Evolutionary conservation across 1,139 yeast species (phyloP).

Genomic region (Geotrichum candidum): DNA sequence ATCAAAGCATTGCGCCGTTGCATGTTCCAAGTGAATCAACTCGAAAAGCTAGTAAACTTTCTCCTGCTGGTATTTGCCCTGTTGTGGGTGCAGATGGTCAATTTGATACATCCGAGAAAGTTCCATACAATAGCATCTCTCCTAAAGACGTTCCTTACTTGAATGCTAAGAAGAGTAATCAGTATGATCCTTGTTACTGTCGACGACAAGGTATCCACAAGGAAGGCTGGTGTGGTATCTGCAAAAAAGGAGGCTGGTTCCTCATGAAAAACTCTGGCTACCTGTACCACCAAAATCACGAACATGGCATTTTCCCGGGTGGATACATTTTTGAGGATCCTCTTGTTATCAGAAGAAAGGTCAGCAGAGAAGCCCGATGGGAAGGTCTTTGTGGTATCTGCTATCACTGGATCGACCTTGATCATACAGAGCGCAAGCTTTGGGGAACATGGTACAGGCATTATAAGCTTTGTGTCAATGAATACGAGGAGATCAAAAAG

Average conservation of each 20-base stretch:
- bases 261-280: slow-evolving; percentile 30
- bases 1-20: slow-evolving; percentile 16
- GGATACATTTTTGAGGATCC: slow-evolving; percentile 30
- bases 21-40: slow-evolving; percentile 23
- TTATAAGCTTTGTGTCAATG: slow-evolving; percentile 29
- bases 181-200: slow-evolving; percentile 27
- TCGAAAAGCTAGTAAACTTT: slow-evolving; percentile 16
- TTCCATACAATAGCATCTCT: neutral
- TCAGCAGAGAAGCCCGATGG: slow-evolving; percentile 28
- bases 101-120: neutral
- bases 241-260: slow-evolving; percentile 26
- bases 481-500: slow-evolving; percentile 28
- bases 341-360: slow-evolving; percentile 26
- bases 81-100: neutral
- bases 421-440: slow-evolving; percentile 25
- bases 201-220: slow-evolving; percentile 22
- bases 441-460: slow-evolving; percentile 33
- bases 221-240: slow-evolving; percentile 30
- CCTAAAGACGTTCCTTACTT: slow-evolving; percentile 18
- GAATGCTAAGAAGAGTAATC: slow-evolving; percentile 23
- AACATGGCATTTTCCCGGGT: slow-evolving; percentile 31
- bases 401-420: slow-evolving; percentile 30
- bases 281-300: slow-evolving; percentile 30
- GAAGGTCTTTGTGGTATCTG: slow-evolving; percentile 32
- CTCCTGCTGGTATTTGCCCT: slow-evolving; percentile 19